Evolutionary conservation across 306 rosid species (phyloP).

Genomic region (Pachyrhizus erosus): DNA sequence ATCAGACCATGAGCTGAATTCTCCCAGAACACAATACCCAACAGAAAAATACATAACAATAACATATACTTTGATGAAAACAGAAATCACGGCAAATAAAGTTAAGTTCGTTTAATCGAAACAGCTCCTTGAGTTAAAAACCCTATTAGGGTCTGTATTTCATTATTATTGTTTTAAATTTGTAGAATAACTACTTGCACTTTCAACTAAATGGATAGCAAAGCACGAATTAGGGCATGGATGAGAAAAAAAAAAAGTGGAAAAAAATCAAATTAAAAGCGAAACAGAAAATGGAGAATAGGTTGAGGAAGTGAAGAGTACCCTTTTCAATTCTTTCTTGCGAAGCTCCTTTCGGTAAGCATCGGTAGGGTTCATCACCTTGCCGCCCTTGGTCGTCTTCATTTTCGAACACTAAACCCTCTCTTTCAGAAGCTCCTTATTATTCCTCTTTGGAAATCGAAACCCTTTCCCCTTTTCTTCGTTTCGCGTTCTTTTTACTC

Average conservation of each 20-base stretch:
- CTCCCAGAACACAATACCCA: background rate
- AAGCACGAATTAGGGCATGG: conserved; percentile 25
- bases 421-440: conserved; percentile 18
- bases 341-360: conserved; percentile 97
- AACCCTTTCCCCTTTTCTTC: background rate
- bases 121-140: background rate
- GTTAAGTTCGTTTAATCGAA: conserved; percentile 15
- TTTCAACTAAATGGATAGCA: background rate
- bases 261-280: background rate
- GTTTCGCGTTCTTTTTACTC: background rate
- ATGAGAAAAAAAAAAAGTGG: background rate
- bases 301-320: conserved; percentile 37
- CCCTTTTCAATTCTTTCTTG: conserved; percentile 94
- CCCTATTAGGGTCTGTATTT: background rate
- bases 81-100: background rate
- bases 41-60: background rate
- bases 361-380: conserved; percentile 97
- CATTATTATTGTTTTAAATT: background rate
- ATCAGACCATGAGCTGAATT: background rate
- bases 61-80: background rate
- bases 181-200: background rate
- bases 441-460: conserved; percentile 23
- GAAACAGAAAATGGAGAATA: background rate
- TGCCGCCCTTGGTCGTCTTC: conserved; percentile 98
- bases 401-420: conserved; percentile 47